Evolutionary conservation across 2,329 filamentous ascomycete genomes (phyloP).

Genomic region (Aschersonia sp.): DNA sequence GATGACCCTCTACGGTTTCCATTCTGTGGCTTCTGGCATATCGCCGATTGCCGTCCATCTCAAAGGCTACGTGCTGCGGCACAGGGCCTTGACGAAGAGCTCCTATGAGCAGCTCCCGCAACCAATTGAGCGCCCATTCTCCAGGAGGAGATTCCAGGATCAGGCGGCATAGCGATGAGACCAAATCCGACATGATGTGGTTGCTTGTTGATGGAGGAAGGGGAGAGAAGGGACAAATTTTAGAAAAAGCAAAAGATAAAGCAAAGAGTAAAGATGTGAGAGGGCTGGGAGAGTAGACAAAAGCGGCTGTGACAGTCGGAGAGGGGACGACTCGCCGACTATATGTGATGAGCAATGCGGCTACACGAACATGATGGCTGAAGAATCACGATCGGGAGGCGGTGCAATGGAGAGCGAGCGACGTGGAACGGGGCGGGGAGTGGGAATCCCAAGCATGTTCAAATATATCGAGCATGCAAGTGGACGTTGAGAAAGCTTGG

Average conservation of each 20-base stretch:
- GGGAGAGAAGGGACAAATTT: constrained; percentile 1
- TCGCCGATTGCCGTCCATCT: constrained; percentile 95
- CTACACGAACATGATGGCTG: background rate
- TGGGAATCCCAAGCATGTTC: no score
- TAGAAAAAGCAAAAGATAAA: background rate
- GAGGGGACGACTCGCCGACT: constrained; percentile 4
- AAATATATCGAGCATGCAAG: no score
- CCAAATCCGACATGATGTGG: constrained; percentile 34
- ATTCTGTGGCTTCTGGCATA: constrained; percentile 85
- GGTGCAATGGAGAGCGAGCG: background rate
- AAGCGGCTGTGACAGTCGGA: background rate
- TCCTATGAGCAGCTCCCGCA: constrained; percentile 77
- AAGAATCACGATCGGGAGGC: background rate
- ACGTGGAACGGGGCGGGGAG: no score
- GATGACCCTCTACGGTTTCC: constrained; percentile 92
- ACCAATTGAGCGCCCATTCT: constrained; percentile 69
- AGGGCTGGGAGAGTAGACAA: background rate
- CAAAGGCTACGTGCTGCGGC: constrained; percentile 93
- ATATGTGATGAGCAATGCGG: background rate
- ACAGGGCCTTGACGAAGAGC: constrained; percentile 82
- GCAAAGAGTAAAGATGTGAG: background rate
- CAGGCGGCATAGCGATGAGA: constrained; percentile 46
- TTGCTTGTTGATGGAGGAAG: background rate
- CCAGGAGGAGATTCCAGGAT: constrained; percentile 77
- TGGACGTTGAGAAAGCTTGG: no score